Conservation (phyloP, 495 filamentous ascomycete genomes). For the Friedmanniomyces simplex region DNA sequence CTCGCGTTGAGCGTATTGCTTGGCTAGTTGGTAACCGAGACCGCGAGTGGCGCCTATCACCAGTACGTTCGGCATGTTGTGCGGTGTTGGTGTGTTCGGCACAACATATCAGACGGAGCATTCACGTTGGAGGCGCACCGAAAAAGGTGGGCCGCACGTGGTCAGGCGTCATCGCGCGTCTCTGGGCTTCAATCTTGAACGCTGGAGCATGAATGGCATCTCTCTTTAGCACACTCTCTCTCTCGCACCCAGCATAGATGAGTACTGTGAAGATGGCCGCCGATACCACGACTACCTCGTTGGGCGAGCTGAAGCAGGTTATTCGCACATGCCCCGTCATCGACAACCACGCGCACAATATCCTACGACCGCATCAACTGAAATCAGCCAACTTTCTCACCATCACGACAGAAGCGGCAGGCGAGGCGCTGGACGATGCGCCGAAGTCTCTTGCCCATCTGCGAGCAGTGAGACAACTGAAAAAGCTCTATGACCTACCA, state of each 20-base stretch:
- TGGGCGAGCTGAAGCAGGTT: slow-evolving; percentile 35
- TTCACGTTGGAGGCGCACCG: no score
- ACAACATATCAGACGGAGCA: no score
- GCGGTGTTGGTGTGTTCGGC: neutral
- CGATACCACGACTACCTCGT: neutral
- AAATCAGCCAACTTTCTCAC: slow-evolving; percentile 35
- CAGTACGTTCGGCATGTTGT: slow-evolving; percentile 41
- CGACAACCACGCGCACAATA: slow-evolving; percentile 81
- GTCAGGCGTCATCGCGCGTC: no score
- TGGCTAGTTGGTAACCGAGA: slow-evolving; percentile 50
- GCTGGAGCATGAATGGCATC: no score
- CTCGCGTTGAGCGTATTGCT: slow-evolving; percentile 44
- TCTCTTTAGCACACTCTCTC: no score
- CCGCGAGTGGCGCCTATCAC: slow-evolving; percentile 60
- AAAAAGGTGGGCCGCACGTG: no score
- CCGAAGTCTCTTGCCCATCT: slow-evolving; percentile 55
- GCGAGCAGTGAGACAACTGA: slow-evolving; percentile 59
- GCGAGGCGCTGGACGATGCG: slow-evolving; percentile 51
- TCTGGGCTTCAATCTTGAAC: no score
- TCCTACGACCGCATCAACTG: slow-evolving; percentile 44
- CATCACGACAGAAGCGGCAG: slow-evolving; percentile 66
- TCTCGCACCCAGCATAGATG: neutral
- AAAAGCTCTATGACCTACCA: slow-evolving; percentile 49
- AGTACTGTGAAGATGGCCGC: neutral
- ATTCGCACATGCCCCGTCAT: slow-evolving; percentile 67